Evolutionary conservation across 495 filamentous ascomycete species (phyloP).

Genomic region (Chaetomium tenue): DNA sequence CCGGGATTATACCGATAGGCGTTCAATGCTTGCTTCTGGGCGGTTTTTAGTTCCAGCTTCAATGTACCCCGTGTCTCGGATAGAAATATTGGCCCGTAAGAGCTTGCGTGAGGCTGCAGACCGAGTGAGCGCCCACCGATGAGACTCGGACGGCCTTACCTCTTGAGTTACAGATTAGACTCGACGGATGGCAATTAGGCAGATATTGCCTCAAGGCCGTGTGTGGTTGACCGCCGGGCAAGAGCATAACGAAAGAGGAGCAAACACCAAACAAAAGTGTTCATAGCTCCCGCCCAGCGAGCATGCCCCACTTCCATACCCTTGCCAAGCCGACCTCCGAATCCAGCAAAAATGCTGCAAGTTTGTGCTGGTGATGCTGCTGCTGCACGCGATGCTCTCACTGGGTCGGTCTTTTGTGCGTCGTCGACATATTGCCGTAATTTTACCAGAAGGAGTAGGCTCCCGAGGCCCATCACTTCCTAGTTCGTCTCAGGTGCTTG

Average conservation of each 20-base stretch:
- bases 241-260: slow-evolving; percentile 27
- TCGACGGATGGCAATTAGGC: slow-evolving; percentile 8
- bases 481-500: slow-evolving; percentile 5
- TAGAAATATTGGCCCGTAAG: too few species aligned
- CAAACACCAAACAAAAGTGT: slow-evolving; percentile 21
- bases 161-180: too few species aligned
- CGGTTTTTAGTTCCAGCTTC: too few species aligned
- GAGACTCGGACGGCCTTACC: not conserved
- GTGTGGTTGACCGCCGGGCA: slow-evolving; percentile 28
- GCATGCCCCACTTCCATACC: slow-evolving; percentile 1
- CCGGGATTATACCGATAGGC: too few species aligned
- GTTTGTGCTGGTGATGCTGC: slow-evolving; percentile 9
- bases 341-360: slow-evolving; percentile 1
- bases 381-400: not conserved
- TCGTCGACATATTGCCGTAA: not conserved
- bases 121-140: not conserved
- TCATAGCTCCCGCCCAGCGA: not conserved
- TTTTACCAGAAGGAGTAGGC: not conserved
- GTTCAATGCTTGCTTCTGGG: too few species aligned
- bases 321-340: slow-evolving; percentile 12
- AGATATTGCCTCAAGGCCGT: slow-evolving; percentile 26
- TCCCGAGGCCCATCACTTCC: slow-evolving; percentile 12
- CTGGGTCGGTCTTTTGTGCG: not conserved
- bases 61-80: too few species aligned
- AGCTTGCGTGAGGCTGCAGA: not conserved